Base-by-base conservation (phyloP, 495 filamentous ascomycete genomes). In the Hyaloscypha hepaticicola region DNA sequence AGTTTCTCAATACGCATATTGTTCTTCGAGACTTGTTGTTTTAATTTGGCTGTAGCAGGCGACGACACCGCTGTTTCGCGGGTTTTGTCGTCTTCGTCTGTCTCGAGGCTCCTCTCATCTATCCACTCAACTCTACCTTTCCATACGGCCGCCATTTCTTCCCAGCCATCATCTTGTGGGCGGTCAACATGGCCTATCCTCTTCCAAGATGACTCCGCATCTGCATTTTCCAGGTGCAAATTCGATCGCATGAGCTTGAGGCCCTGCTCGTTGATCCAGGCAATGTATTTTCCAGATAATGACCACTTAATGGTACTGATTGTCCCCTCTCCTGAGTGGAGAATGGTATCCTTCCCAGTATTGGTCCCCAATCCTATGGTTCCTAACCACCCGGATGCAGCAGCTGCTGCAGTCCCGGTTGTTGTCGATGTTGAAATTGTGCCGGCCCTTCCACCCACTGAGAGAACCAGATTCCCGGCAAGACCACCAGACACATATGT, bases 201-300 rank as follows among this genome's bases (percentile, higher is more conserved):
- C 74, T 95, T 97, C 95, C 95, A 99, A 24, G 93, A 90, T 67
- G 88, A 85, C 19, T 96, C 94, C 2, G 81, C 75, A 65, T 96
- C 90, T 6, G 83, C 83, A 38, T 80, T 86, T 19, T 95, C 91
- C 45, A 97, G 81, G 61, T 92, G 84, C 26, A 97, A 74, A 71
- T 93, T 93, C 4, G 90, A 91, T 51, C 95, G 84, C 95, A 99
- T 98, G 55, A 99, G 92, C 74, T 96, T 97, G 71, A 97, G 93
- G 1, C 95, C 95, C 69, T 94, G 88, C 75, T 99, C 95, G 69
- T 97, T 98, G 25, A 95, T 81, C 95, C 95, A 99, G 0, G 85
- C 89, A 2, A 98, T 90, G 73, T 90, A 97, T 77, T 89, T 90
- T 0, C 95, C 94, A 1, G 92, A 92, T 60, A 91, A 72, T 0